These are phyloP conservation scores for Pleurotus platypus DNA, from an alignment of 768 basidiomycete genomes.

Conservation along the genomic window DNA sequence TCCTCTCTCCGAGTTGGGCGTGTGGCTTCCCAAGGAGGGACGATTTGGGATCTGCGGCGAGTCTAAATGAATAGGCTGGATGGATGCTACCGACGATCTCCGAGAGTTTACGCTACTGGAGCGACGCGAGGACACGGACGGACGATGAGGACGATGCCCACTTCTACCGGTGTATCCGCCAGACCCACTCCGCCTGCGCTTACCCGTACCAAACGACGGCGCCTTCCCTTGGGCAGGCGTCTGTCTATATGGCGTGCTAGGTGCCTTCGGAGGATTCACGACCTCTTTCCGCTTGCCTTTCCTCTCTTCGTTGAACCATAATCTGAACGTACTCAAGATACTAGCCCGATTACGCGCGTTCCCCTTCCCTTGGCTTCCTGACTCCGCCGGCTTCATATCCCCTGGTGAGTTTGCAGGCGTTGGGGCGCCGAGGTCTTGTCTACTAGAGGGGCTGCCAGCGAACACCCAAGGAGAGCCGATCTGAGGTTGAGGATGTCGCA, in stretches of 20 bases:
- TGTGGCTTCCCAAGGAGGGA: conserved; percentile 73
- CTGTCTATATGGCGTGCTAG: conserved; percentile 16
- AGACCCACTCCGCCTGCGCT: conserved; percentile 47
- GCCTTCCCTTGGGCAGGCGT: conserved; percentile 3
- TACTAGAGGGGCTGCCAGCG: conserved; percentile 38
- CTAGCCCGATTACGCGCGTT: conserved; percentile 69
- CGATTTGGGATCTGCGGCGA: conserved; percentile 61
- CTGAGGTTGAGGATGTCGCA: conserved; percentile 31
- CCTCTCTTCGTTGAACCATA: conserved; percentile 91
- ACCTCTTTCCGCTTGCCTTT: conserved; percentile 80
- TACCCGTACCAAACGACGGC: conserved; percentile 31
- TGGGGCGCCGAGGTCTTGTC: conserved; percentile 29
- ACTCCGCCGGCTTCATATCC: conserved; percentile 44
- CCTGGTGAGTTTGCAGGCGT: conserved; percentile 55
- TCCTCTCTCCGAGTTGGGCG: conserved; percentile 84
- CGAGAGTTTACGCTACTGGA: conserved; percentile 91
- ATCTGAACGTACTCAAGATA: conserved; percentile 78
- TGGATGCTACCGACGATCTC: conserved; percentile 51
- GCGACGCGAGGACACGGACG: conserved; percentile 76
- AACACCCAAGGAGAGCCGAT: conserved; percentile 77
- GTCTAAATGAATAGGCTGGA: conserved; percentile 52
- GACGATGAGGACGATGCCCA: conserved; percentile 58
- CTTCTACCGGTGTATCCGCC: conserved; percentile 21
- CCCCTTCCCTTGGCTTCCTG: conserved; percentile 19
- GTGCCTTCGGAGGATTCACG: conserved; percentile 20